phyloP scores from a whole-genome alignment of 805 yeast species.

The Candida pini region DNA sequence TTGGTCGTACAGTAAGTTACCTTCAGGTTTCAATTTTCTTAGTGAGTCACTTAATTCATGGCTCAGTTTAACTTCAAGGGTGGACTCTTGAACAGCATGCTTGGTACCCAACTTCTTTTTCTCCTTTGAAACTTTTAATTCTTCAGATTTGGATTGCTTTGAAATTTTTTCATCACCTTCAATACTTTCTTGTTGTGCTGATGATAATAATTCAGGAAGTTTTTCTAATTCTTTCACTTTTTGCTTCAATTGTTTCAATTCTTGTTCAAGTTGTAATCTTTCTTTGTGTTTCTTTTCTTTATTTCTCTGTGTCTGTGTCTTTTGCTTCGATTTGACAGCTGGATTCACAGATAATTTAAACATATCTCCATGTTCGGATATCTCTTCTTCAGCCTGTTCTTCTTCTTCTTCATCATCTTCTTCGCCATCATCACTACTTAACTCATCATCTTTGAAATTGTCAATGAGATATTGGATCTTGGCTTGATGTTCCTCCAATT shows the following conservation, averaged over 20 bases:
- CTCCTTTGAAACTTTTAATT: constrained; percentile 24
- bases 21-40: constrained; percentile 84
- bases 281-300: constrained; percentile 59
- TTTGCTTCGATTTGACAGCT: constrained; percentile 61
- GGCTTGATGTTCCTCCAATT: constrained; percentile 56
- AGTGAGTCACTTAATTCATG: constrained; percentile 85
- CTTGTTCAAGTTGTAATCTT: constrained; percentile 46
- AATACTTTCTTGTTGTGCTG: no score
- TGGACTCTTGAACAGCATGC: constrained; percentile 35
- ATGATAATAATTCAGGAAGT: constrained; percentile 40
- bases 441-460: constrained; percentile 55
- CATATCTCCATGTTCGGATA: constrained; percentile 25
- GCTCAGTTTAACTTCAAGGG: constrained; percentile 74
- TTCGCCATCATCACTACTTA: constrained; percentile 35
- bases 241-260: constrained; percentile 49
- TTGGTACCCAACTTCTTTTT: constrained; percentile 37
- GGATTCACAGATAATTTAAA: constrained; percentile 62
- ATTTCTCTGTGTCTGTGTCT: constrained; percentile 75
- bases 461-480: constrained; percentile 62
- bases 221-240: constrained; percentile 56
- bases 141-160: constrained; percentile 9
- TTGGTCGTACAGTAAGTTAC: constrained; percentile 76
- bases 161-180: constrained; percentile 4
- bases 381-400: constrained; percentile 31
- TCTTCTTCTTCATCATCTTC: constrained; percentile 35